These are phyloP conservation scores for Bolboschoenus planiculmis DNA, from an alignment of 176 grass and related monocot genomes.

Conservation along the genomic window DNA sequence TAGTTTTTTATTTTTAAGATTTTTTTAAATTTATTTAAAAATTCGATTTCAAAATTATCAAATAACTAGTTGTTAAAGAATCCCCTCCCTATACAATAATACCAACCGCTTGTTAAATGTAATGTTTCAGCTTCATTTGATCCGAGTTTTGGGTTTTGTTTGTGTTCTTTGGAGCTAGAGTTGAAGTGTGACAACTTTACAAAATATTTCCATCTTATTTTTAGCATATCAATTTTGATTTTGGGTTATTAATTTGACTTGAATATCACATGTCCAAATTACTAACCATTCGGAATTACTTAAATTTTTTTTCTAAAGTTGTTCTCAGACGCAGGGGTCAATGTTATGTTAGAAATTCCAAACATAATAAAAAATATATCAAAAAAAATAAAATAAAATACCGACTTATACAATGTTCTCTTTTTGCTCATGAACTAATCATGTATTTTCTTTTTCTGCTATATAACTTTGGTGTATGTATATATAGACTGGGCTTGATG, in stretches of 20 bases:
- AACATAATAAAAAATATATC: no score
- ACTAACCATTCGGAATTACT: background rate
- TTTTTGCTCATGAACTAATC: background rate
- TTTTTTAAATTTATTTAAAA: no score
- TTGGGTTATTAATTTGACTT: background rate
- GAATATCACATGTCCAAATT: background rate
- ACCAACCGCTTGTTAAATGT: background rate
- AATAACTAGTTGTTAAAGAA: no score
- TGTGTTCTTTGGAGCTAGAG: background rate
- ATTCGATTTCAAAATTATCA: no score
- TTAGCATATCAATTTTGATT: background rate
- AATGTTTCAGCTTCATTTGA: background rate
- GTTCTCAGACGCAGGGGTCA: background rate
- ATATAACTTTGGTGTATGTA: no score
- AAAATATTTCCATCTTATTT: background rate
- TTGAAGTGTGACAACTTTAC: background rate
- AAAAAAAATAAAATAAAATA: background rate
- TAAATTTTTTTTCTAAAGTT: background rate
- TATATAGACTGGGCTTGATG: no score
- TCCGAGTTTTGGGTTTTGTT: background rate
- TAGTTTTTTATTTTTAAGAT: no score
- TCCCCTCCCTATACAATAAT: no score
- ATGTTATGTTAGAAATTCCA: background rate
- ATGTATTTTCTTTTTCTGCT: no score
- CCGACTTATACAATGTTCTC: background rate